A percentile compares a stretch with the other conserved stretches of the same genome.
Evolutionary conservation across 176 grass and related monocot genomes (phyloP).

Genomic region (Panicum miliaceum): DNA sequence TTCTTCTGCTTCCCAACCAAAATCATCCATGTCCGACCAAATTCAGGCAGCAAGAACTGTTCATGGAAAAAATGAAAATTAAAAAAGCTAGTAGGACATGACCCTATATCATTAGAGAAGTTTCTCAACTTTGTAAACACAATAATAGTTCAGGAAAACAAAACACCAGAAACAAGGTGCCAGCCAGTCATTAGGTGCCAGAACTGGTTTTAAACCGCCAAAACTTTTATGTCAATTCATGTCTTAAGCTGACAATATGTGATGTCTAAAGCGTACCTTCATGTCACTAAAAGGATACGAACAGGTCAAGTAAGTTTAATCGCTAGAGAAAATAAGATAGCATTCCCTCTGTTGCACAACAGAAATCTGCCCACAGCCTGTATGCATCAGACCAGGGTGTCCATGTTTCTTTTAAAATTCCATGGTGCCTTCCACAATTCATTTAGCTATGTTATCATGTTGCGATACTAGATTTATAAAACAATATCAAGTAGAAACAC

Average conservation of each 20-base stretch:
- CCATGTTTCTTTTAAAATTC: background rate
- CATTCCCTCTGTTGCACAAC: background rate
- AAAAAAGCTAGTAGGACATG: constrained; percentile 26
- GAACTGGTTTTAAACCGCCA: background rate
- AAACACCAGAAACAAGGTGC: background rate
- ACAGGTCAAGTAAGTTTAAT: background rate
- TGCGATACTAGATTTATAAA: constrained; percentile 3
- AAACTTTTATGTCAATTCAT: background rate
- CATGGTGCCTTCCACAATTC: background rate
- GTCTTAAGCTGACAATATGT: background rate
- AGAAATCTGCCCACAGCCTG: background rate
- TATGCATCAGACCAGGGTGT: background rate
- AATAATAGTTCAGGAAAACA: background rate
- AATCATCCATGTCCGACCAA: constrained; percentile 52
- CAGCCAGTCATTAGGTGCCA: background rate
- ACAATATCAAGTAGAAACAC: constrained; percentile 31
- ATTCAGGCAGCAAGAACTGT: constrained; percentile 54
- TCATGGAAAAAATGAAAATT: constrained; percentile 1
- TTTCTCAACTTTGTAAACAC: background rate
- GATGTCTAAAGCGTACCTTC: background rate
- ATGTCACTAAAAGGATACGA: background rate
- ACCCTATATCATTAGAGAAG: background rate
- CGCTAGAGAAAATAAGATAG: background rate
- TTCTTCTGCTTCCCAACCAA: constrained; percentile 48
- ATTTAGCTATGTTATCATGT: constrained; percentile 15